phyloP scores from a whole-genome alignment of 1,139 yeast genomes.

The Taphrina deformans region DNA sequence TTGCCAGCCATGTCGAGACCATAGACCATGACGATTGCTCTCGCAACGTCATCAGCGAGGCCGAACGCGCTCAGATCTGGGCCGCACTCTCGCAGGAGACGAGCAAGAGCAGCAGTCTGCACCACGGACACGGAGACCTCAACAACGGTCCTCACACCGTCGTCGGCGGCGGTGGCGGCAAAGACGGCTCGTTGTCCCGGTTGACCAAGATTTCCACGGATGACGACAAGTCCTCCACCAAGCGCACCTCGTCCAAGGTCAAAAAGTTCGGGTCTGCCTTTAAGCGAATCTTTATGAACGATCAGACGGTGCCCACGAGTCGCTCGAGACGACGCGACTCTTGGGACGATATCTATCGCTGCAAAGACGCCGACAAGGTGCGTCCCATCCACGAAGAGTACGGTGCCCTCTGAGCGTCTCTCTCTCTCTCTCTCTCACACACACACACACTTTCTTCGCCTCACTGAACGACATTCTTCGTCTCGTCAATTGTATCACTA shows the following conservation, averaged over 20 bases:
- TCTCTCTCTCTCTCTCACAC: too few species aligned
- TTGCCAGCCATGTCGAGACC: slow-evolving; percentile 1
- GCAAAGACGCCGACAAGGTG: slow-evolving; percentile 11
- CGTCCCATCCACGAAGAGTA: slow-evolving; percentile 19
- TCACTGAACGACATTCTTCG: background rate
- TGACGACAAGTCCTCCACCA: background rate
- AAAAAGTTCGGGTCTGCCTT: slow-evolving; percentile 1
- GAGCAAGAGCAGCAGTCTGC: background rate
- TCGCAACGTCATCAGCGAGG: slow-evolving; percentile 5
- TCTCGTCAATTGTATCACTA: background rate
- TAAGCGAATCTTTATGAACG: slow-evolving; percentile 20
- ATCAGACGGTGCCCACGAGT: slow-evolving; percentile 4
- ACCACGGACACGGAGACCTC: background rate
- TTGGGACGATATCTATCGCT: slow-evolving; percentile 19
- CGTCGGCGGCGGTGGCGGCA: background rate
- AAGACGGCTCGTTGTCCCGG: background rate
- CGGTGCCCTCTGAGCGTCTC: slow-evolving; percentile 3
- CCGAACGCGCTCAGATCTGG: slow-evolving; percentile 20
- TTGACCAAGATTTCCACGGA: background rate
- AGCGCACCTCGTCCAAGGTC: background rate
- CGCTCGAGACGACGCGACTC: slow-evolving; percentile 1
- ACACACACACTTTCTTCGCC: background rate
- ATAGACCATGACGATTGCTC: background rate
- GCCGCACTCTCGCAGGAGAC: slow-evolving; percentile 11
- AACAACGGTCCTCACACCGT: background rate